phyloP scores from a whole-genome alignment of 371 early-diverging fungal species.

The Ordospora pajunii region DNA sequence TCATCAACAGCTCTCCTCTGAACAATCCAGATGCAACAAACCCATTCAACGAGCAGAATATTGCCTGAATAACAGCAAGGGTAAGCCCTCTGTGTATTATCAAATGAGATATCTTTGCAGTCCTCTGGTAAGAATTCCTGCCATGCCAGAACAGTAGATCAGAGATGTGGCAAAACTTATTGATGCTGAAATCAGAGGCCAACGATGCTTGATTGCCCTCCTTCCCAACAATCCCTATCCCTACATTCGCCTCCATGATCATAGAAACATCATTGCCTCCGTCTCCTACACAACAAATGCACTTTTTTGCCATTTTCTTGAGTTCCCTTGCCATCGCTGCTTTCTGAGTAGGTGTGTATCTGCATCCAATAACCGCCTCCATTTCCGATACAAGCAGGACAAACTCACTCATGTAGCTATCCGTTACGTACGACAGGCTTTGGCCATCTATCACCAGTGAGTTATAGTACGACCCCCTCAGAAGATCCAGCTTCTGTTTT shows the following conservation, averaged over 20 bases:
- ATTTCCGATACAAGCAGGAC: slow-evolving; percentile 69
- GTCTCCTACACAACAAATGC: slow-evolving; percentile 86
- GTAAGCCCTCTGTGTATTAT: slow-evolving; percentile 96
- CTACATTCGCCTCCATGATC: slow-evolving; percentile 95
- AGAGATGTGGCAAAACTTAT: slow-evolving; percentile 76
- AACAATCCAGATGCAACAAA: slow-evolving; percentile 92
- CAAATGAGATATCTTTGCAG: slow-evolving; percentile 85
- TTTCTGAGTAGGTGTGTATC: slow-evolving; percentile 97
- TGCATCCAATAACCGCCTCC: slow-evolving; percentile 81
- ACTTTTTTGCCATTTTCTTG: slow-evolving; percentile 67
- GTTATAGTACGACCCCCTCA: slow-evolving; percentile 44
- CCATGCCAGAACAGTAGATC: slow-evolving; percentile 89
- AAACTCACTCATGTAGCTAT: slow-evolving; percentile 70
- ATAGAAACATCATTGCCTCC: slow-evolving; percentile 98
- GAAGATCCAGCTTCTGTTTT: slow-evolving; percentile 23
- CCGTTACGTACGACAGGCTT: slow-evolving; percentile 71
- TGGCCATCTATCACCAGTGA: slow-evolving; percentile 90
- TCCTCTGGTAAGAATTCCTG: slow-evolving; percentile 83
- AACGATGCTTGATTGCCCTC: slow-evolving; percentile 92
- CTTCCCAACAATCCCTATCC: slow-evolving; percentile 91
- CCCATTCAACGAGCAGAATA: slow-evolving; percentile 88
- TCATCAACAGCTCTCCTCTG: slow-evolving; percentile 69
- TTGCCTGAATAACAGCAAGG: slow-evolving; percentile 91
- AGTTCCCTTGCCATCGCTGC: slow-evolving; percentile 81
- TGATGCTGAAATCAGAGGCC: slow-evolving; percentile 87